These are phyloP conservation scores for Melocanna baccifera DNA, from an alignment of 176 grass and related monocot species.

Conservation along the genomic window DNA sequence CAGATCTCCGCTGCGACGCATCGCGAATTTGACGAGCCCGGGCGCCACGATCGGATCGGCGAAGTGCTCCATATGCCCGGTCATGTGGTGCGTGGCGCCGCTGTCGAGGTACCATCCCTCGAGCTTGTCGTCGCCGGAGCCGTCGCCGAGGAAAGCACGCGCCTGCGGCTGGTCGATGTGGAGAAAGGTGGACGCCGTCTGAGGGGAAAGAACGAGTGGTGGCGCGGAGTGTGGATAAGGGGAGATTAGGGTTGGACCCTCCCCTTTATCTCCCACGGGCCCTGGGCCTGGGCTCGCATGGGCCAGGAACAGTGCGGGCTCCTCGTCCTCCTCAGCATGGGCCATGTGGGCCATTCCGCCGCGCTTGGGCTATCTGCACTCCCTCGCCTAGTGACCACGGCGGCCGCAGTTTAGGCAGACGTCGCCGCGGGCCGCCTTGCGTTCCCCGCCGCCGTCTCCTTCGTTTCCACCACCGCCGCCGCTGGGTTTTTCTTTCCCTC, in stretches of 20 bases:
- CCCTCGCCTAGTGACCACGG: background rate
- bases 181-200: background rate
- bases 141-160: too few relatives aligned
- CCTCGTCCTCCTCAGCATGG: background rate
- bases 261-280: rapidly evolving
- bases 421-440: rapidly evolving
- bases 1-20: too few relatives aligned
- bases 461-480: too few relatives aligned
- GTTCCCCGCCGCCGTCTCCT: too few relatives aligned
- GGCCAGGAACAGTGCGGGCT: background rate
- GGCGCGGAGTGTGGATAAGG: rapidly evolving
- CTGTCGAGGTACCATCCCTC: background rate
- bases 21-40: too few relatives aligned
- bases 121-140: background rate
- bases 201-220: too few relatives aligned
- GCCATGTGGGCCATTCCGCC: rapidly evolving
- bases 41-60: too few relatives aligned
- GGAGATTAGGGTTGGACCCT: rapidly evolving
- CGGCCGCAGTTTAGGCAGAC: background rate
- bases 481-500: too few relatives aligned
- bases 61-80: too few relatives aligned
- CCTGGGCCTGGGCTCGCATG: rapidly evolving
- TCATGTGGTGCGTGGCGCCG: background rate
- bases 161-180: background rate
- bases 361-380: background rate